These are phyloP conservation scores for Echeveria elegans DNA, from an alignment of 164 flowering plant genomes.

Conservation along the genomic window DNA sequence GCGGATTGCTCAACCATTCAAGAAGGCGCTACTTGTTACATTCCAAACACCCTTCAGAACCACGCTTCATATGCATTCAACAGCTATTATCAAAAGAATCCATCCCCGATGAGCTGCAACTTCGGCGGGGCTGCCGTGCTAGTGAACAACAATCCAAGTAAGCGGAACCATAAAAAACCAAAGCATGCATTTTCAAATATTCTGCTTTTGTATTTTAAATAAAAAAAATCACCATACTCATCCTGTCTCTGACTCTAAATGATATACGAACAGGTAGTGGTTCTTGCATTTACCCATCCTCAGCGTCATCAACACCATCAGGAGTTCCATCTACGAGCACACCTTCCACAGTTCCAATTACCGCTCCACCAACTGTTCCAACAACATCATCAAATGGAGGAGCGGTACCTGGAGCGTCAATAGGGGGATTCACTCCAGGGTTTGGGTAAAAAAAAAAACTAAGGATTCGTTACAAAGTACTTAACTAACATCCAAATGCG, in stretches of 20 bases:
- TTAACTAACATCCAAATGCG: too few species aligned
- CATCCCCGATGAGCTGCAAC: conserved; percentile 64
- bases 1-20: conserved; percentile 83
- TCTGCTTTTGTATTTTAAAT: too few species aligned
- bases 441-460: too few species aligned
- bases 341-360: conserved; percentile 14
- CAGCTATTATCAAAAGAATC: conserved; percentile 81
- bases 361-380: conserved; percentile 12
- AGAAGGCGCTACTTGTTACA: conserved; percentile 62
- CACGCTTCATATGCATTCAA: conserved; percentile 97
- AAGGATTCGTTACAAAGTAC: too few species aligned
- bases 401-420: background rate
- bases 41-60: conserved; percentile 56
- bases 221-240: too few species aligned
- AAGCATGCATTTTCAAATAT: background rate
- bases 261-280: conserved; percentile 45
- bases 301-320: conserved; percentile 25
- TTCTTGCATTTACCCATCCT: conserved; percentile 51
- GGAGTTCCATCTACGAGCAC: conserved; percentile 15
- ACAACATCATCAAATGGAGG: conserved; percentile 9
- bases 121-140: conserved; percentile 70
- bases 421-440: background rate
- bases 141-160: conserved; percentile 77
- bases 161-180: background rate
- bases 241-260: background rate